Evolutionary conservation across 441 rosid genomes (phyloP), one percentile per base, ranked within the genome.

Genomic region (Gossypium trilobum): DNA sequence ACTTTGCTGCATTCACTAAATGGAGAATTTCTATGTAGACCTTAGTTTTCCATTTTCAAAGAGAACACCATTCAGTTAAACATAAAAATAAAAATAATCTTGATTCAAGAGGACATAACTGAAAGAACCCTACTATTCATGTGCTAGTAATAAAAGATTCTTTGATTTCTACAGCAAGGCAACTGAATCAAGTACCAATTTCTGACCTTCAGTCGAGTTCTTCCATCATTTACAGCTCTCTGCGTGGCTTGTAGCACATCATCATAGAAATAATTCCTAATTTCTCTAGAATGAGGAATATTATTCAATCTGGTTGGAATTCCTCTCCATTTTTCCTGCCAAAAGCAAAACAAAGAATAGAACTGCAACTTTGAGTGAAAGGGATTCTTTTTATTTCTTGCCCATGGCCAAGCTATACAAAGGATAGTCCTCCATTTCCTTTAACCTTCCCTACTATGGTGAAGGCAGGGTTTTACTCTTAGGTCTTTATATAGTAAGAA

Each of bases 261-360:
- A 42, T 89, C 85, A 67, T 90, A 94, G 81, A 94, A 94, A 85
- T 94, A 94, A 54, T 81, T 81, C 78, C 99, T 86, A 75, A 94
- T 91, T 78, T 94, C 97, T 73, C 94, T 85, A 8, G 99, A 94
- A 81, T 91, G 97, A 77, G 99, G 97, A 81, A 91, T 84, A 75
- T 94, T 94, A 77, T 94, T 94, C 86, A 94, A 76, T 73, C 88
- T 86, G 16, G 96, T 91, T 4, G 98, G 97, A 77, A 94, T 90
- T 75, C 99, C 99, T 81, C 90, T 85, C 99, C 97, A 94, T 44
- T 84, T 87, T 59, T 81, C 91, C 97, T 89, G 86, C 33, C 58
- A 86, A 77, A 77, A 64, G 68, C 73, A 58, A 78, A 73, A 73
- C 73, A 70, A 79, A 75, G 82, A 71, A 76, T 52, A 54, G 72